Conservation (phyloP, 495 filamentous ascomycete species). For the Podospora conica region DNA sequence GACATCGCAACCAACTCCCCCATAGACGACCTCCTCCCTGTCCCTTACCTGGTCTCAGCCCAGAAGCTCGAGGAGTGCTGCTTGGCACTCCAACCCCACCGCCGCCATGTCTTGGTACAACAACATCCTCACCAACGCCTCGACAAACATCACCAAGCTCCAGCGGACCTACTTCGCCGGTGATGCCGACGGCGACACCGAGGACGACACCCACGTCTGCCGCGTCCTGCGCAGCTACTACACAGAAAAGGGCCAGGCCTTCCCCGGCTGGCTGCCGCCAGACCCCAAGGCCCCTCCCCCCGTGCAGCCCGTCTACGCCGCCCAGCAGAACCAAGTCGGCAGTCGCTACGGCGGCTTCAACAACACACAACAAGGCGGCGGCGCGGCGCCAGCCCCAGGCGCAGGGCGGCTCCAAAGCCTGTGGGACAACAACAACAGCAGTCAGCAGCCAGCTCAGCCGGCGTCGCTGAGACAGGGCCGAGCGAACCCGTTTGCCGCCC, state of each 20-base stretch:
- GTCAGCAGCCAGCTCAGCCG: constrained; percentile 42
- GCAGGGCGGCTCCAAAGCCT: constrained; percentile 59
- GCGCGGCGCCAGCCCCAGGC: background rate
- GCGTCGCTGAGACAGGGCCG: constrained; percentile 44
- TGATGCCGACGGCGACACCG: constrained; percentile 85
- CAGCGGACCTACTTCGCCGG: constrained; percentile 68
- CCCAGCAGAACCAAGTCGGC: constrained; percentile 40
- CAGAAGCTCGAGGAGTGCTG: background rate
- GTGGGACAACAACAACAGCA: constrained; percentile 65
- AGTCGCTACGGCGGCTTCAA: constrained; percentile 44
- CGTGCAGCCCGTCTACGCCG: constrained; percentile 44
- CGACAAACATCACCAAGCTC: constrained; percentile 72
- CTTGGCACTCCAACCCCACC: background rate
- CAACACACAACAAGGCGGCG: constrained; percentile 27
- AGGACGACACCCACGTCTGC: constrained; percentile 91
- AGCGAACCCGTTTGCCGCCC: constrained; percentile 23
- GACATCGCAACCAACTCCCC: background rate
- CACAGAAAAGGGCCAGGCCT: constrained; percentile 74
- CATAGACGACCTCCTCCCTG: background rate
- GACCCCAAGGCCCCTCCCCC: constrained; percentile 68
- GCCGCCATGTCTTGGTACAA: constrained; percentile 59
- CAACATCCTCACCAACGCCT: constrained; percentile 69
- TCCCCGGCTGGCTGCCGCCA: constrained; percentile 83
- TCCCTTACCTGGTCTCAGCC: background rate
- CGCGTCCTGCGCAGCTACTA: constrained; percentile 95